Base-by-base conservation (phyloP, 495 filamentous ascomycete genomes). In the Penicillium coffeae region DNA sequence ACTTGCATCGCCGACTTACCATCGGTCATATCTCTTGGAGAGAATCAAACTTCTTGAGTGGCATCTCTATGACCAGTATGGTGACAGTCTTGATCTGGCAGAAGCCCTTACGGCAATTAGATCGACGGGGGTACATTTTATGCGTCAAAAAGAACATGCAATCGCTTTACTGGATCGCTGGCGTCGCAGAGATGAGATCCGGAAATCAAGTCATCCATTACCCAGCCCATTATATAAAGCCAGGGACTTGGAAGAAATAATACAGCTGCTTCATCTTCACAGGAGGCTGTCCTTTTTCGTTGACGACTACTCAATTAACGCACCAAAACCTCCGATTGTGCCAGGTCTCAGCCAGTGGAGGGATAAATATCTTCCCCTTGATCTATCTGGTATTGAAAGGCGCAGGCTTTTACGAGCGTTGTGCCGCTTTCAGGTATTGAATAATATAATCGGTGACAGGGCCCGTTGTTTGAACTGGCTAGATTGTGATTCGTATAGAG, bases 41-140 rank as follows among this genome's bases (percentile, higher is more conserved):
- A 44, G 53, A 48, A 37, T 38, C 6, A 40, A 50, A 39, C 7
- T 55, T 10, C 59, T 63, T 13, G 10, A 25, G 9, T 20, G 5
- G 27, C 14, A 56, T 20, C 34, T 63, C 6, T 42, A 55, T 15
- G 13, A 14, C 1, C 45, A 50, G 21, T 63, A 48, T 27, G 12
- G 15, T 15, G 48, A 27, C 18, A 21, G 37, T 16, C 43, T 58
- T 9, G 39, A 45, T 38, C 37, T 58, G 12, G 30, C 48, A 18
- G 58, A 61, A n/a, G 54, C 54, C 6, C 35, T 61, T 20, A 48
- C 48, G 34, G 58, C 50, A 10, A 21, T 55, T 10, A 47, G 54
- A 38, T 58, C 58, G 22, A 16, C 50, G 44, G 42, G 38, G 20
- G 13, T 52, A 7, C n/a, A 21, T 20, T 49, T 48, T 32, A 14